These are phyloP conservation scores for Zancudomyces culisetae DNA, from an alignment of 371 early-diverging fungal species.

Conservation along the genomic window DNA sequence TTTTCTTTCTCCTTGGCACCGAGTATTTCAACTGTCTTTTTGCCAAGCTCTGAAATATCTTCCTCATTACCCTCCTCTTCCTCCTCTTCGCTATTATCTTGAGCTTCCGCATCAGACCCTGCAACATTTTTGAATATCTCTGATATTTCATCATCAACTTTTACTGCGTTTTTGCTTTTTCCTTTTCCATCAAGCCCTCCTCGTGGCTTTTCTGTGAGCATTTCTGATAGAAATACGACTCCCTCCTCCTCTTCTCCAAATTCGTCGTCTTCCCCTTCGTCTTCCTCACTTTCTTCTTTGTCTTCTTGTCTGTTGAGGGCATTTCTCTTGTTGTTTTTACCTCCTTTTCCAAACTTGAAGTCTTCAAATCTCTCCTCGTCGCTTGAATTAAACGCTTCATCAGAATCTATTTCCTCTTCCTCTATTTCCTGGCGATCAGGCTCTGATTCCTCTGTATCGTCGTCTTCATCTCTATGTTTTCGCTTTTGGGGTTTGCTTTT, in stretches of 20 bases:
- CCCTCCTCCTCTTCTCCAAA: conserved; percentile 1
- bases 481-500: too few relatives aligned
- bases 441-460: not conserved
- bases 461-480: not conserved
- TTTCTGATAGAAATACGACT: conserved; percentile 4
- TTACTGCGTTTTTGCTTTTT: conserved; percentile 5
- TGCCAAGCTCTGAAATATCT: too few relatives aligned
- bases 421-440: conserved; percentile 23
- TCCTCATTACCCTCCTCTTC: conserved; percentile 33
- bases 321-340: conserved; percentile 4
- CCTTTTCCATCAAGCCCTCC: not conserved
- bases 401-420: conserved; percentile 84
- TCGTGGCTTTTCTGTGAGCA: too few relatives aligned
- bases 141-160: conserved; percentile 25
- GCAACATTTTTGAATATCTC: conserved; percentile 32
- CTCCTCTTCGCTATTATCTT: conserved; percentile 8
- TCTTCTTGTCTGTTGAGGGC: conserved; percentile 1
- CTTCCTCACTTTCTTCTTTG: not conserved
- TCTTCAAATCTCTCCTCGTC: conserved; percentile 66
- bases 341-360: conserved; percentile 28
- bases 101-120: conserved; percentile 16
- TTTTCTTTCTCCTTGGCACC: conserved; percentile 28
- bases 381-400: conserved; percentile 66
- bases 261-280: conserved; percentile 9
- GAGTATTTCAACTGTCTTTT: too few relatives aligned